Percentiles rank a stretch among this genome's conserved stretches.
phyloP scores from a whole-genome alignment of 495 filamentous ascomycete genomes.

The Trichoderma virens region DNA sequence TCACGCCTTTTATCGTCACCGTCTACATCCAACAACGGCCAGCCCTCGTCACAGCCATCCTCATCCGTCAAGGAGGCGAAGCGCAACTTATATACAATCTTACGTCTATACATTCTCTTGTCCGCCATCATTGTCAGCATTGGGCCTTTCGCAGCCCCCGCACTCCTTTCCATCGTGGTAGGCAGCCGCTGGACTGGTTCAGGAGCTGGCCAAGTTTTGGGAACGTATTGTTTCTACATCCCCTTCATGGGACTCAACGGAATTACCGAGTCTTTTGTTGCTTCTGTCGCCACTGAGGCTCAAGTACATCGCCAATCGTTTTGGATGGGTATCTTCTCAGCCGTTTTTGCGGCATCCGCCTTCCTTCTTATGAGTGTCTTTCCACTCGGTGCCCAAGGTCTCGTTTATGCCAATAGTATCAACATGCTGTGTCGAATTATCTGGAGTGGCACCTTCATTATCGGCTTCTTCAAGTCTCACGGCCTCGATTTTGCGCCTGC shows the following conservation, averaged over 20 bases:
- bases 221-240: conserved; percentile 83
- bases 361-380: conserved; percentile 60
- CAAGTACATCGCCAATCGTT: conserved; percentile 67
- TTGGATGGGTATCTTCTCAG: conserved; percentile 76
- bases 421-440: conserved; percentile 77
- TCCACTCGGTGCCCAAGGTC: conserved; percentile 62
- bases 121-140: conserved; percentile 57
- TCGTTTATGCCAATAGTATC: conserved; percentile 77
- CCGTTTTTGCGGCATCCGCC: conserved; percentile 61
- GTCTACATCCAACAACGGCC: conserved; percentile 12
- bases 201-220: conserved; percentile 55
- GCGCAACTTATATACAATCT: conserved; percentile 40
- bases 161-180: conserved; percentile 62
- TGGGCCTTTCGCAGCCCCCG: conserved; percentile 64
- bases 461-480: conserved; percentile 46
- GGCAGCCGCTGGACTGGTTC: conserved; percentile 64
- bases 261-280: conserved; percentile 84
- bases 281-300: conserved; percentile 62
- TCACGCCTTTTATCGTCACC: conserved; percentile 53
- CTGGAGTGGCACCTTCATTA: conserved; percentile 72
- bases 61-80: conserved; percentile 27
- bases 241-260: conserved; percentile 89
- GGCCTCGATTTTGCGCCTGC: conserved; percentile 24
- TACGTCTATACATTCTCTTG: conserved; percentile 59
- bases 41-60: conserved; percentile 20